Evolutionary conservation across 108 stramenopile genomes (phyloP).

Genomic region (Skeletonema menzelii): DNA sequence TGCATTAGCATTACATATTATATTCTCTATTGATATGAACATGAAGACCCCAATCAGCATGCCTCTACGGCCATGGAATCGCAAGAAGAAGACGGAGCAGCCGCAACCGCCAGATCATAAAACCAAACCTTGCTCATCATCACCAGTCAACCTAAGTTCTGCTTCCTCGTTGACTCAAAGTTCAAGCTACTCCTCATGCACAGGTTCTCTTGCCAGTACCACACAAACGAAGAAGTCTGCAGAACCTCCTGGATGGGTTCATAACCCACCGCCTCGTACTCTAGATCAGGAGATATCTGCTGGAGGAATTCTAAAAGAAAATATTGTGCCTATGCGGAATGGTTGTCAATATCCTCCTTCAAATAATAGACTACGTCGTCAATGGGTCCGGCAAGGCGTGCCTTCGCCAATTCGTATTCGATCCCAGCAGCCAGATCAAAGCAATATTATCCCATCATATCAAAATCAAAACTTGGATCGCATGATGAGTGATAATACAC

Average conservation of each 20-base stretch:
- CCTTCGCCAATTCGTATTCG: not conserved
- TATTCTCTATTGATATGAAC: too few species aligned
- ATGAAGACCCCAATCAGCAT: not conserved
- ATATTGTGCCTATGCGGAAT: not conserved
- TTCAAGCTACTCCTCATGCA: not conserved
- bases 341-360: not conserved
- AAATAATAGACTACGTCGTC: not conserved
- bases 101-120: not conserved
- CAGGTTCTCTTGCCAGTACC: not conserved
- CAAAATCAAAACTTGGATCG: not conserved
- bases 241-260: not conserved
- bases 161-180: not conserved
- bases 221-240: not conserved
- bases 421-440: not conserved
- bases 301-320: not conserved
- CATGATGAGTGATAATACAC: not conserved
- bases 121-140: conserved; percentile 8
- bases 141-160: not conserved
- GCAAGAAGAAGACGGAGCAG: not conserved
- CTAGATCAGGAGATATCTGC: not conserved
- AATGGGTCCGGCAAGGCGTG: not conserved
- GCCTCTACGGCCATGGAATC: not conserved
- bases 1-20: too few species aligned
- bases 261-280: not conserved
- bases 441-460: not conserved